Percentiles rank a stretch among this genome's conserved stretches.
Conservation (phyloP, 1,284 basidiomycete genomes). For the Ceratobasidium sp. region DNA sequence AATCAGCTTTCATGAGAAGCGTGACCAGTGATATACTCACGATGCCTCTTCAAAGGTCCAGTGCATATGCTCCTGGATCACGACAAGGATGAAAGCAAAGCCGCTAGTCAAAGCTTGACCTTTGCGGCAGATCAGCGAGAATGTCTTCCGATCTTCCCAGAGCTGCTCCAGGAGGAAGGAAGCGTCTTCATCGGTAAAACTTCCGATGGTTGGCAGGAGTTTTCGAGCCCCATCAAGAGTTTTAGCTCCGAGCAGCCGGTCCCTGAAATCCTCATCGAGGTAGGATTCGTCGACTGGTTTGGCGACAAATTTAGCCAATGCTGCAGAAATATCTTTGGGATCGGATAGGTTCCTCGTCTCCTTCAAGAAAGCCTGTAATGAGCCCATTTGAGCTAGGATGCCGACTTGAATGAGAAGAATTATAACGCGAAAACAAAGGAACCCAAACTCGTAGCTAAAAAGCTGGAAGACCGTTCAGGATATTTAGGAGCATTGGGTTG, state of each 20-base stretch:
- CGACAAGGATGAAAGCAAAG: slow-evolving; percentile 6
- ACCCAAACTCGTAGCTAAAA: slow-evolving; percentile 26
- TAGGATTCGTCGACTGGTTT: background rate
- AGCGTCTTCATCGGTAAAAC: background rate
- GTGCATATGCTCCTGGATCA: slow-evolving; percentile 9
- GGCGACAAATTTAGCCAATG: slow-evolving; percentile 1
- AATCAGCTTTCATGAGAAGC: background rate
- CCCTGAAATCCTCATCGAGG: background rate
- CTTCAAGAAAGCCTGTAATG: background rate
- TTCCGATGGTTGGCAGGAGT: slow-evolving; percentile 4
- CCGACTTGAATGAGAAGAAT: slow-evolving; percentile 29
- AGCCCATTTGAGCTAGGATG: background rate
- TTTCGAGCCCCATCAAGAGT: background rate
- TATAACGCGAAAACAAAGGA: slow-evolving; percentile 11
- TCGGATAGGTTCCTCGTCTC: background rate
- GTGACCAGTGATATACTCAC: background rate
- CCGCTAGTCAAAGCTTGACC: background rate
- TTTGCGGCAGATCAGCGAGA: slow-evolving; percentile 2
- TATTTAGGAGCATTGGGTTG: too few relatives aligned
- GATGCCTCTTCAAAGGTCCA: slow-evolving; percentile 2
- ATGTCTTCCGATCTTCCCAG: slow-evolving; percentile 17
- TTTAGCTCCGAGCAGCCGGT: background rate
- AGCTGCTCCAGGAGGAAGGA: slow-evolving; percentile 3
- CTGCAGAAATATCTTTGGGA: slow-evolving; percentile 5
- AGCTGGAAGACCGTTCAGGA: background rate